These are phyloP conservation scores for Trametes meyenii DNA, from an alignment of 768 basidiomycete species.

Conservation along the genomic window DNA sequence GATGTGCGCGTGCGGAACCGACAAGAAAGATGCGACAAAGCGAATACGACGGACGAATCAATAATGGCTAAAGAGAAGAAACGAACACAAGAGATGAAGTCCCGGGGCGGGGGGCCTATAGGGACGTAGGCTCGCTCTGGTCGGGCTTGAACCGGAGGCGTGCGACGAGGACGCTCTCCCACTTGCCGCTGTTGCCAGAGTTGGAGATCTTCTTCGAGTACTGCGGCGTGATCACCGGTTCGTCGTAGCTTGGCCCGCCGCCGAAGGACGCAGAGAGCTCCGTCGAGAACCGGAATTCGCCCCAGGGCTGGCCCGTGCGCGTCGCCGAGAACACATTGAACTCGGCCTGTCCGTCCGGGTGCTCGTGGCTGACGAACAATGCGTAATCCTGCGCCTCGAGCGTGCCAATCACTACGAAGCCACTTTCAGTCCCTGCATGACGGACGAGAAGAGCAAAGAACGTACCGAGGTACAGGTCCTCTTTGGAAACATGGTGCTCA, in stretches of 20 bases:
- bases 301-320: constrained; percentile 66
- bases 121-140: constrained; percentile 54
- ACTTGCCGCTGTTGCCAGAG: constrained; percentile 36
- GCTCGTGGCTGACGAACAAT: constrained; percentile 72
- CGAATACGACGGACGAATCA: neutral
- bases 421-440: neutral
- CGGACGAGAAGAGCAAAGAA: neutral
- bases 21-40: neutral
- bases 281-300: constrained; percentile 63
- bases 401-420: constrained; percentile 60
- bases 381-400: constrained; percentile 74
- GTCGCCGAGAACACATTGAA: constrained; percentile 68
- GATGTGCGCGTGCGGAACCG: too few species aligned
- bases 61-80: too few species aligned
- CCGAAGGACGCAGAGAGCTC: constrained; percentile 41
- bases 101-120: constrained; percentile 27
- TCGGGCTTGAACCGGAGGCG: constrained; percentile 70
- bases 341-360: constrained; percentile 60
- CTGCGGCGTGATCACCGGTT: constrained; percentile 30
- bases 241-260: constrained; percentile 51
- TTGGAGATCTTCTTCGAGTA: constrained; percentile 57
- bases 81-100: neutral
- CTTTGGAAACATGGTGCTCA: constrained; percentile 37
- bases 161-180: constrained; percentile 66
- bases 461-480: constrained; percentile 42